Conservation (phyloP, 2,329 filamentous ascomycete genomes). For the Claviceps sp. region DNA sequence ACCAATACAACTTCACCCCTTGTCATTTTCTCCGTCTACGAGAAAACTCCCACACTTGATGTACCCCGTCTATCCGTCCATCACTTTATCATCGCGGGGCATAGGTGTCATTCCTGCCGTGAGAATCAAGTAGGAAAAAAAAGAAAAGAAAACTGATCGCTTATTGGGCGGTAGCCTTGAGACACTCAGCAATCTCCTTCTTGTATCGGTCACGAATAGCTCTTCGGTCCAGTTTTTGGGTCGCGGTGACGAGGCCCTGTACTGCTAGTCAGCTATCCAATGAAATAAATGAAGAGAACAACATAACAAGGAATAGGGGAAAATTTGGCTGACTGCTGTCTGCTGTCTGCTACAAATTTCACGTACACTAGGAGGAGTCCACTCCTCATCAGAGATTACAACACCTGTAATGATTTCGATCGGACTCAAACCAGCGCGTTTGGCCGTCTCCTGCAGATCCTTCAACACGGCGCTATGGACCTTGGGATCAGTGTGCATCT, state of each 20-base stretch:
- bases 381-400: conserved; percentile 72
- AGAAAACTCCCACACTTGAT: not conserved
- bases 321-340: not conserved
- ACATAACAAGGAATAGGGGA: not conserved
- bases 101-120: not conserved
- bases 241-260: conserved; percentile 48
- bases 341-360: not conserved
- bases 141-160: not conserved
- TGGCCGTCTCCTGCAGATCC: conserved; percentile 52
- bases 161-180: conserved; percentile 17
- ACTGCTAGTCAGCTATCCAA: not conserved
- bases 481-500: conserved; percentile 54
- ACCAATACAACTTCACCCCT: not conserved
- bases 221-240: conserved; percentile 45
- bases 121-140: not conserved
- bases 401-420: conserved; percentile 68
- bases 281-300: too few relatives aligned
- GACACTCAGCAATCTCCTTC: conserved; percentile 33
- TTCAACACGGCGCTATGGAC: conserved; percentile 48
- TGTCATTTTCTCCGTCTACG: not conserved
- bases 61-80: not conserved
- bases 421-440: conserved; percentile 49
- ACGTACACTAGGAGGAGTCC: conserved; percentile 74
- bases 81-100: not conserved
- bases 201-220: conserved; percentile 36